Evolutionary conservation across 331 rosid species (phyloP), one percentile per base, ranked within the genome.

Genomic region (Spiraea crenata): DNA sequence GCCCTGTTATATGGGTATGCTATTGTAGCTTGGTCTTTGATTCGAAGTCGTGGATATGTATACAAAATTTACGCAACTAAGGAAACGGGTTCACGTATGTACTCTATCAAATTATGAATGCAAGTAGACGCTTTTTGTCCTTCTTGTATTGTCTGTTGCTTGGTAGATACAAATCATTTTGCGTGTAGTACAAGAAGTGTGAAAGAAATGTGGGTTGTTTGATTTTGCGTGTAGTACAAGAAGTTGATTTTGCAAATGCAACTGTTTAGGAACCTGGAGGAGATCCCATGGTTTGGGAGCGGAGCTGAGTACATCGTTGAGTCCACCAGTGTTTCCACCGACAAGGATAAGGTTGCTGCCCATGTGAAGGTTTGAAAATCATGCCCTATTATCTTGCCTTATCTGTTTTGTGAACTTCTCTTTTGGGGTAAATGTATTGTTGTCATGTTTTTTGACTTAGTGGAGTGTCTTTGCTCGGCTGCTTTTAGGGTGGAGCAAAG

Each of bases 401-500:
- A n/a, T 15, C 61, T 20, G 14, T 56, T 56, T 11, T 10, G 38
- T 51, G 57, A 51, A 51, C 25, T 51, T n/a, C 13, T 35, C 6
- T 37, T 59, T 5, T 19, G 7, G 16, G 9, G 67, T 5, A n/a
- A 12, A 37, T 5, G 60, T 39, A n/a, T 37, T 34, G 8, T 40
- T n/a, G 37, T 37, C 58, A 37, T n/a, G 10, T 16, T 9, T 9
- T 9, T 16, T 67, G 35, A 47, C 54, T 67, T 67, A 37, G 5
- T 6, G 3, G 47, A 50, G 34, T 50, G 39, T 57, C 34, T 57
- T 17, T 40, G 17, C 40, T 72, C 5, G 2, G 15, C n/a, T n/a
- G n/a, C 31, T 17, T 10, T 10, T 80, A 85, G 90, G 89, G 90
- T 57, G 90, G 93, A 65, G 93, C 93, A 2, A 85, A 85, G 86